Conservation (phyloP, 2,329 filamentous ascomycete species). For the Cytospora leucostoma region DNA sequence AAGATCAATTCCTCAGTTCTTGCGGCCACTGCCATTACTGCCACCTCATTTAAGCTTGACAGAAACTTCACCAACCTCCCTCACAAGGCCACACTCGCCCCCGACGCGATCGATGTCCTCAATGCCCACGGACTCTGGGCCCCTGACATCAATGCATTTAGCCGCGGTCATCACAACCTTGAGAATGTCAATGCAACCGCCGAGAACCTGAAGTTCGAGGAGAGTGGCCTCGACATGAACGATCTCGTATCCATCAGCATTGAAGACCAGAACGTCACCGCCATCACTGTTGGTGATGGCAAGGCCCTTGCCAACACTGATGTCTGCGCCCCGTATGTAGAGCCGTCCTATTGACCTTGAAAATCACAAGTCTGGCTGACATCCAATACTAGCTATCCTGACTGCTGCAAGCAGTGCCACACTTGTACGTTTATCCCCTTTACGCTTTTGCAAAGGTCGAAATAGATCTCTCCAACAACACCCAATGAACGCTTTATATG, state of each 20-base stretch:
- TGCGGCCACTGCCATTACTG: not conserved
- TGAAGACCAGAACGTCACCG: not conserved
- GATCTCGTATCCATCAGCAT: not conserved
- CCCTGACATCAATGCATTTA: not conserved
- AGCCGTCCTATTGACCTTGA: not conserved
- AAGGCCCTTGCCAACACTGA: not conserved
- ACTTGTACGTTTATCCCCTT: not conserved
- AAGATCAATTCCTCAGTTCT: not conserved
- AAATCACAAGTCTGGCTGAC: not conserved
- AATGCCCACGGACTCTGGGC: slow-evolving; percentile 1
- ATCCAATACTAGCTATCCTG: slow-evolving; percentile 3
- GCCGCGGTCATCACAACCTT: slow-evolving; percentile 6
- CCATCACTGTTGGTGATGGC: not conserved
- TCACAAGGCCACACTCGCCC: not conserved
- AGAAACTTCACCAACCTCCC: not conserved
- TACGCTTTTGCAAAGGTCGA: too few relatives aligned
- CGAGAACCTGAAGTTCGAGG: slow-evolving; percentile 13
- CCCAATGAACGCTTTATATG: not conserved
- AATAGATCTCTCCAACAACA: too few relatives aligned
- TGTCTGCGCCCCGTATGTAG: slow-evolving; percentile 8
- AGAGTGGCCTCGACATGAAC: slow-evolving; percentile 6
- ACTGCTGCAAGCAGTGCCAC: slow-evolving; percentile 13
- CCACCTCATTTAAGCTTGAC: not conserved
- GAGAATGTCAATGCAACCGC: not conserved
- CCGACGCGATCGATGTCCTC: not conserved